Base-by-base conservation (phyloP, 129 eudicot genomes). In the Helianthus tuberosus region DNA sequence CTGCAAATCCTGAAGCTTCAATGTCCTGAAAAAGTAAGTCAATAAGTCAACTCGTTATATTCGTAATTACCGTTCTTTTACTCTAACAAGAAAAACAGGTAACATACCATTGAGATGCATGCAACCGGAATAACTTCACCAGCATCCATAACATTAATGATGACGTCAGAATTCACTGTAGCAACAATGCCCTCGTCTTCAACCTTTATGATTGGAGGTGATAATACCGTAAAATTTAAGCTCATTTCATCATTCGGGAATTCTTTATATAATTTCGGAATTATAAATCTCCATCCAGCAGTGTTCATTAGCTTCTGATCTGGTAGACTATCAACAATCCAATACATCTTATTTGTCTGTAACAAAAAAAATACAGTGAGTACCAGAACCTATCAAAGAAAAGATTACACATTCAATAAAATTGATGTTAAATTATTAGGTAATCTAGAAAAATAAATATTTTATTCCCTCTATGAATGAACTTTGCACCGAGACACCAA, bases 301-400 rank as follows among this genome's bases (percentile, higher is more conserved):
- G 99, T 95, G 92, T 95, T 95, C 83, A 95, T 73, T 44, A 91
- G 86, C 80, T 89, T 85, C 74, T 91, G 89, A 76, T 89, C 90
- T 48, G 97, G 90, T 38, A 91, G 60, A 63, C 84, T 80, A 70
- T 88, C 94, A 54, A 95, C 80, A 25, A 78, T 71, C 99, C 96
- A 91, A 54, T 84, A 82, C 92, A 91, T 83, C 69, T 64, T 68
- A 57, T 79, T 73, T 75, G 97, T 92, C 99, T 95, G 78, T 73
- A 81, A 54, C 20, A 32, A 78, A 25, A 53, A 53, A 51, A 64
- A 78, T 44, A 29, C 47, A 53, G 61, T 64, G 60, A 71, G 77
- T 36, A 36, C 35, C 64, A 50, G 35, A 44, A 41, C 13, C 20
- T 6, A 8, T 53, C 27, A 38, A 38, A 23, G 62, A 20, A 55